phyloP scores from a whole-genome alignment of 305 asterid species.

The Fraxinus ornus region DNA sequence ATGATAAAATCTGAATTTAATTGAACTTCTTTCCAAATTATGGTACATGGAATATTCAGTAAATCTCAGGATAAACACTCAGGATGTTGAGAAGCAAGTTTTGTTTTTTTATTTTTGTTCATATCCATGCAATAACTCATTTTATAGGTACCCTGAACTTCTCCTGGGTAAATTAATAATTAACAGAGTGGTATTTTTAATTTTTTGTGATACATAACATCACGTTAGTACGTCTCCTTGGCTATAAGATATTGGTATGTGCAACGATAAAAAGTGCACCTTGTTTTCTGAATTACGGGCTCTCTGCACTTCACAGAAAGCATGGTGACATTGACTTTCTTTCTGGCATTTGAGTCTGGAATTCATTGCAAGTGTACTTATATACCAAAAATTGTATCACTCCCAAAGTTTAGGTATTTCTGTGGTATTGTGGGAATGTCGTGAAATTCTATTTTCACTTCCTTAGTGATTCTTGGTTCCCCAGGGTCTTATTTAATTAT shows the following conservation, averaged over 20 bases:
- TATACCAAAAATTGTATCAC: not conserved
- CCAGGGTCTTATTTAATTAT: not conserved
- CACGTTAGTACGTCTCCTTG: not conserved
- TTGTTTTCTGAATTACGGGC: not conserved
- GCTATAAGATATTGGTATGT: not conserved
- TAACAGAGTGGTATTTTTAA: not conserved
- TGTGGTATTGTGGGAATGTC: not conserved
- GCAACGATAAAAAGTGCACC: not conserved
- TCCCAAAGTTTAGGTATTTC: not conserved
- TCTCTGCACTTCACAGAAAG: not conserved
- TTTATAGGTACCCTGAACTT: not conserved
- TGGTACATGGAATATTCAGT: not conserved
- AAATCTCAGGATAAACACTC: not conserved
- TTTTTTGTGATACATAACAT: constrained; percentile 2
- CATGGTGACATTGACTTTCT: not conserved
- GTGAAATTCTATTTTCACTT: not conserved
- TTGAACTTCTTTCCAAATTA: not conserved
- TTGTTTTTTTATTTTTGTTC: not conserved
- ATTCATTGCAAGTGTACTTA: not conserved
- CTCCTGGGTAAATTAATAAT: not conserved
- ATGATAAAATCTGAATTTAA: not conserved
- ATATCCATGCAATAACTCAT: not conserved
- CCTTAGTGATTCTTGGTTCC: not conserved
- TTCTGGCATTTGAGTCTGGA: not conserved
- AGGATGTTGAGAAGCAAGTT: not conserved